phyloP scores from a whole-genome alignment of 495 filamentous ascomycete species.

The Trichocladium uniseriatum region DNA sequence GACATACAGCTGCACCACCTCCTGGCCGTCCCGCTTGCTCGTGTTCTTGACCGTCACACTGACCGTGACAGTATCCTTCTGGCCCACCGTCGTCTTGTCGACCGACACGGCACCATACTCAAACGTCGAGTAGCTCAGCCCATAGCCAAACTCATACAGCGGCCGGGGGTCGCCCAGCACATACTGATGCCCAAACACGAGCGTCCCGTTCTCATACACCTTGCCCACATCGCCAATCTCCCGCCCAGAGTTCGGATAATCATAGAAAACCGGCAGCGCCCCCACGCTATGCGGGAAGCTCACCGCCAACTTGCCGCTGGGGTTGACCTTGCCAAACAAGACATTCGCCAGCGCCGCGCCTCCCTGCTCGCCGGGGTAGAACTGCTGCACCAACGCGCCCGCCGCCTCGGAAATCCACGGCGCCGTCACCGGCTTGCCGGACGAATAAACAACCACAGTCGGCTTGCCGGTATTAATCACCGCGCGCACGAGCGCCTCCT shows the following conservation, averaged over 20 bases:
- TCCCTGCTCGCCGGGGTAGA: constrained; percentile 65
- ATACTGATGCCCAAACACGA: constrained; percentile 58
- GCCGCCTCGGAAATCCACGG: constrained; percentile 54
- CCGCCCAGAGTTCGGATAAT: constrained; percentile 60
- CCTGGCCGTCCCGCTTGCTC: constrained; percentile 46
- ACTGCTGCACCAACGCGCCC: constrained; percentile 56
- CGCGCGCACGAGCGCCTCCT: constrained; percentile 52
- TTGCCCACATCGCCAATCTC: constrained; percentile 37
- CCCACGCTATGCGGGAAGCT: constrained; percentile 55
- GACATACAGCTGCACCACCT: constrained; percentile 64
- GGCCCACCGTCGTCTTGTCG: constrained; percentile 34
- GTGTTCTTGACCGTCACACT: constrained; percentile 50
- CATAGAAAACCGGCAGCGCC: constrained; percentile 58
- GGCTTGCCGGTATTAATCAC: constrained; percentile 56
- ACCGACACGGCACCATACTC: constrained; percentile 42
- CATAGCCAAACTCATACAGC: constrained; percentile 60
- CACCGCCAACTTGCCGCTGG: constrained; percentile 57
- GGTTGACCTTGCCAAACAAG: constrained; percentile 74
- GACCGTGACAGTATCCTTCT: constrained; percentile 46
- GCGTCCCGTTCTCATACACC: constrained; percentile 44
- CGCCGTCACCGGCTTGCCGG: constrained; percentile 61
- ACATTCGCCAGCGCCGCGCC: constrained; percentile 71
- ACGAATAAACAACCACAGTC: constrained; percentile 59
- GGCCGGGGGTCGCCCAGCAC: constrained; percentile 49
- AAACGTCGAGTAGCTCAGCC: constrained; percentile 57